phyloP scores from a whole-genome alignment of 2,329 filamentous ascomycete species.

The Penicillium thymicola region DNA sequence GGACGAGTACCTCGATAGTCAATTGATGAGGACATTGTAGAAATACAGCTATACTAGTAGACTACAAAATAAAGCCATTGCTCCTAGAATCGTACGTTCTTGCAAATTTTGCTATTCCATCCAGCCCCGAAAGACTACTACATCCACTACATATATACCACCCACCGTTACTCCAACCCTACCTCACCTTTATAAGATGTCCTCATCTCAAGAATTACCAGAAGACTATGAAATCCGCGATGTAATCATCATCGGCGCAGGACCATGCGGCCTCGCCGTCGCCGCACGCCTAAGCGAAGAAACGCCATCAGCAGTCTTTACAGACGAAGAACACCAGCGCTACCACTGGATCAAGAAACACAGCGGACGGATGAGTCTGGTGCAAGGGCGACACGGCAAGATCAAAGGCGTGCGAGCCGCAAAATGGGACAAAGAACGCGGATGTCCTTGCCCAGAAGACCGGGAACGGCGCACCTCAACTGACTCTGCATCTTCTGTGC shows the following conservation, averaged over 20 bases:
- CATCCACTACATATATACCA: not conserved
- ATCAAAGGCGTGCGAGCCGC: conserved; percentile 29
- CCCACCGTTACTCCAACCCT: not conserved
- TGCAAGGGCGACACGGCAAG: conserved; percentile 29
- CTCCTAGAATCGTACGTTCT: not conserved
- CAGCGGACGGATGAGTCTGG: conserved; percentile 54
- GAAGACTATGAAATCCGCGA: conserved; percentile 44
- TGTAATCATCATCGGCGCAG: conserved; percentile 70
- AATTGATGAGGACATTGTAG: conserved; percentile 20
- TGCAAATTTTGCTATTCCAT: not conserved
- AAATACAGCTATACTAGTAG: not conserved
- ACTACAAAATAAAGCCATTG: not conserved
- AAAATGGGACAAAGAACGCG: conserved; percentile 24
- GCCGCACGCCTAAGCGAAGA: conserved; percentile 69
- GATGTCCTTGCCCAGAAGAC: conserved; percentile 4
- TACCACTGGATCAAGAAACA: conserved; percentile 74
- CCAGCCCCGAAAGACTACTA: not conserved
- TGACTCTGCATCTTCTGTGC: conserved; percentile 19
- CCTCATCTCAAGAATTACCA: not conserved
- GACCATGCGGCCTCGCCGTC: conserved; percentile 70
- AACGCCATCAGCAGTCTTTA: conserved; percentile 75
- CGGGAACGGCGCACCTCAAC: conserved; percentile 15
- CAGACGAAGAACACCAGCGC: conserved; percentile 76
- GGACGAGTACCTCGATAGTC: conserved; percentile 34
- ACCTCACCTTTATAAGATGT: conserved; percentile 3